Evolutionary conservation across 257 asterid genomes (phyloP).

Genomic region (Petunia secreta): DNA sequence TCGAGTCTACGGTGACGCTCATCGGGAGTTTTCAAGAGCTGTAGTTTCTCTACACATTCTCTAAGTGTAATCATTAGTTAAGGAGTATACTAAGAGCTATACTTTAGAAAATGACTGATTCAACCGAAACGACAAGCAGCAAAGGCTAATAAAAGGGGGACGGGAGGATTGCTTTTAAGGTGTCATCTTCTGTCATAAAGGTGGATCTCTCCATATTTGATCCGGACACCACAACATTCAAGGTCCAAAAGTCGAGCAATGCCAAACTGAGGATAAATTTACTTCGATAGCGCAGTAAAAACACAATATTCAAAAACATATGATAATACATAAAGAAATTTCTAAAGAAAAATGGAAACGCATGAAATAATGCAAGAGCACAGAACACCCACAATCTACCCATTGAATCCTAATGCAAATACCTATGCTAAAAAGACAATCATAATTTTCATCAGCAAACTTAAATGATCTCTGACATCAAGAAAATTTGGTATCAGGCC

Average conservation of each 20-base stretch:
- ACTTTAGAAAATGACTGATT: neutral
- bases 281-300: conserved; percentile 3
- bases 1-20: conserved; percentile 91
- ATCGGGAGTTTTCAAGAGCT: conserved; percentile 89
- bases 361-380: neutral
- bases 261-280: conserved; percentile 6
- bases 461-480: neutral
- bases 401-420: conserved; percentile 13
- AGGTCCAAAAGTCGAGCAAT: conserved; percentile 15
- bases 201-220: neutral
- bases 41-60: conserved; percentile 96
- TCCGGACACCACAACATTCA: neutral
- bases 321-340: neutral
- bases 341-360: neutral
- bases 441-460: conserved; percentile 7
- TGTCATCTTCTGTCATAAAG: neutral
- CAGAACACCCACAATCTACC: neutral
- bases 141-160: neutral
- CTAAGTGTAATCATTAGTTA: conserved; percentile 83
- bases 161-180: conserved; percentile 5
- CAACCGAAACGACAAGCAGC: conserved; percentile 3
- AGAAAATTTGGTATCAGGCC: neutral
- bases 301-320: neutral
- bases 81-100: conserved; percentile 40
- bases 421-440: neutral